A percentile compares a stretch with the other conserved stretches of the same genome.
These are phyloP conservation scores for Gnaphalium uliginosum DNA, from an alignment of 129 eudicot species.

Conservation along the genomic window DNA sequence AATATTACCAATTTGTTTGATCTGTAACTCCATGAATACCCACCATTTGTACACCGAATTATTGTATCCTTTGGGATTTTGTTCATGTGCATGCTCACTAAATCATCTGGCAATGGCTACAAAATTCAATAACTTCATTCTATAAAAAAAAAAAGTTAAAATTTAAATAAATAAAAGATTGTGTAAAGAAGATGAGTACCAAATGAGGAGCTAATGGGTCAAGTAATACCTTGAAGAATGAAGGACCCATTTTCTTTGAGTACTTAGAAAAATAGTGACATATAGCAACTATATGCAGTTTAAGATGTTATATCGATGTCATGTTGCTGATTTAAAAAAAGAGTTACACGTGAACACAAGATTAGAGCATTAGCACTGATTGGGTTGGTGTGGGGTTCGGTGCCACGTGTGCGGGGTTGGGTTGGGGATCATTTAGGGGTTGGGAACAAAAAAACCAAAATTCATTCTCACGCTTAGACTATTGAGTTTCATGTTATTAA, in stretches of 20 bases:
- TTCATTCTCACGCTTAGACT: too few relatives aligned
- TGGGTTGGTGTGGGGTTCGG: too few relatives aligned
- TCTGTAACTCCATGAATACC: conserved; percentile 22
- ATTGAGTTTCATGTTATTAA: too few relatives aligned
- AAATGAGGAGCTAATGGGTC: conserved; percentile 23
- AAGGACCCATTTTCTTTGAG: neutral
- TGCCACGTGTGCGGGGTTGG: too few relatives aligned
- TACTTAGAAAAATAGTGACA: neutral
- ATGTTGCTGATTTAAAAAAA: too few relatives aligned
- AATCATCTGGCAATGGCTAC: conserved; percentile 29
- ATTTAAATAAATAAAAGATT: neutral
- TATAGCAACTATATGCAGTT: conserved; percentile 15
- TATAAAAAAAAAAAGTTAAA: too few relatives aligned
- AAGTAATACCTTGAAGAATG: conserved; percentile 30
- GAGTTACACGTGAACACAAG: too few relatives aligned
- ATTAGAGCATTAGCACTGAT: too few relatives aligned
- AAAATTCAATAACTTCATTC: neutral
- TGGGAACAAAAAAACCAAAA: too few relatives aligned
- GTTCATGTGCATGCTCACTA: conserved; percentile 15
- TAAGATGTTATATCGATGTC: neutral
- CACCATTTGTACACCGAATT: conserved; percentile 16
- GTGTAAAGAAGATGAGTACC: conserved; percentile 20
- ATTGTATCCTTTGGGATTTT: conserved; percentile 15
- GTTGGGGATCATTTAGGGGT: too few relatives aligned
- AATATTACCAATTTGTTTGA: neutral